phyloP scores from a whole-genome alignment of 2,329 filamentous ascomycete genomes.

The Cercospora sp. region DNA sequence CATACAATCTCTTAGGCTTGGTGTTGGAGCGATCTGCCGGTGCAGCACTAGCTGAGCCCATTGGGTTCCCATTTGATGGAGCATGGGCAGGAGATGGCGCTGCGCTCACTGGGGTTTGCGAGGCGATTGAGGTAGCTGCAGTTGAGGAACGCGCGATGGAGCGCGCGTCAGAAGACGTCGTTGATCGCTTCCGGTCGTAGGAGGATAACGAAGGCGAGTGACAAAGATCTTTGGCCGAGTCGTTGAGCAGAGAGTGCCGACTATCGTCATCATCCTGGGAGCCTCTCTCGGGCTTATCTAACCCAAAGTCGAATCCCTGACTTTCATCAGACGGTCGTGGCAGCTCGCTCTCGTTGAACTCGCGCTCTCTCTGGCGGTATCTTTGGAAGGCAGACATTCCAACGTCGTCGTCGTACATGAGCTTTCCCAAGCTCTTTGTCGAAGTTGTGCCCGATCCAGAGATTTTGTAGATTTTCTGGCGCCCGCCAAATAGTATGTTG shows the following conservation, averaged over 20 bases:
- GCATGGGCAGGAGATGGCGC: conserved; percentile 47
- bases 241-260: conserved; percentile 47
- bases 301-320: conserved; percentile 38
- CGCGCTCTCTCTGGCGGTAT: conserved; percentile 60
- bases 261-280: conserved; percentile 46
- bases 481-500: conserved; percentile 89
- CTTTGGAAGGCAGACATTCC: conserved; percentile 80
- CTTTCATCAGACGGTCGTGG: conserved; percentile 33
- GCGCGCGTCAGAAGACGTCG: conserved; percentile 75
- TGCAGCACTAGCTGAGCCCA: conserved; percentile 26
- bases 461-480: conserved; percentile 94
- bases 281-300: conserved; percentile 38
- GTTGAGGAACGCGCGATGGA: conserved; percentile 75
- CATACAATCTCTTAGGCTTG: conserved; percentile 76
- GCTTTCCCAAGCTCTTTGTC: conserved; percentile 61
- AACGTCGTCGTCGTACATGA: conserved; percentile 85
- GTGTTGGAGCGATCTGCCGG: conserved; percentile 64
- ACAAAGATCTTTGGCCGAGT: conserved; percentile 43
- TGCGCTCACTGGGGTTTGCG: conserved; percentile 56
- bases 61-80: conserved; percentile 50
- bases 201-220: conserved; percentile 60
- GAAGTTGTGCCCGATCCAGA: conserved; percentile 50
- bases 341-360: conserved; percentile 49
- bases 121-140: conserved; percentile 84
- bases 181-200: conserved; percentile 77